A percentile compares a stretch with the other conserved stretches of the same genome.
Conservation (phyloP, 352 stramenopile genomes). For the Pythium aquatile region DNA sequence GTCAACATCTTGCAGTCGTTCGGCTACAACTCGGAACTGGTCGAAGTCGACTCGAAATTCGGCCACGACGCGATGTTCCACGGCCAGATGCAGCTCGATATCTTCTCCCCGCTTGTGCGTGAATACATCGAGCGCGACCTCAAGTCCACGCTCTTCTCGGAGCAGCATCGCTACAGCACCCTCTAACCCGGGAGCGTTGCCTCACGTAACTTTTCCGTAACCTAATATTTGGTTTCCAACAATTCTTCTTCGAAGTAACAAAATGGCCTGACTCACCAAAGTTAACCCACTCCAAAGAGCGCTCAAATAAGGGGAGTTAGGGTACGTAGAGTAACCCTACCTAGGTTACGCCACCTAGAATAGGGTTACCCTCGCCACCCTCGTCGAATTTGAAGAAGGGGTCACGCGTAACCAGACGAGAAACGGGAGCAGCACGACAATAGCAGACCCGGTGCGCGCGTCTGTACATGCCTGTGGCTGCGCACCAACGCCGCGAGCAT, state of each 20-base stretch:
- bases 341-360: too few species aligned
- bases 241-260: background rate
- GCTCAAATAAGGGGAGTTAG: background rate
- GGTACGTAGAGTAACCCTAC: slow-evolving; percentile 7
- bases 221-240: background rate
- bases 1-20: slow-evolving; percentile 81
- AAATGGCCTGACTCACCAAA: background rate
- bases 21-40: slow-evolving; percentile 54
- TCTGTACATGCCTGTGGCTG: slow-evolving; percentile 4
- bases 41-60: slow-evolving; percentile 83
- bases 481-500: background rate
- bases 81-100: slow-evolving; percentile 71
- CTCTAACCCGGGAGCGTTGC: slow-evolving; percentile 31
- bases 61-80: slow-evolving; percentile 90
- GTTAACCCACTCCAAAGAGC: background rate
- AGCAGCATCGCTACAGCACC: slow-evolving; percentile 81
- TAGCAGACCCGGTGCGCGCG: background rate
- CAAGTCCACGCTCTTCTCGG: slow-evolving; percentile 43
- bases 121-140: slow-evolving; percentile 73
- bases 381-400: slow-evolving; percentile 28
- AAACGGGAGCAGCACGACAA: slow-evolving; percentile 3
- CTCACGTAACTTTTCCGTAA: slow-evolving; percentile 8
- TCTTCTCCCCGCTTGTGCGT: slow-evolving; percentile 68
- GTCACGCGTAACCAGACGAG: slow-evolving; percentile 12
- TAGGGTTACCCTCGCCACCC: too few species aligned